Percentiles rank a stretch among this genome's conserved stretches.
Evolutionary conservation across 129 eudicot species (phyloP).

Genomic region (Tagetes patula): DNA sequence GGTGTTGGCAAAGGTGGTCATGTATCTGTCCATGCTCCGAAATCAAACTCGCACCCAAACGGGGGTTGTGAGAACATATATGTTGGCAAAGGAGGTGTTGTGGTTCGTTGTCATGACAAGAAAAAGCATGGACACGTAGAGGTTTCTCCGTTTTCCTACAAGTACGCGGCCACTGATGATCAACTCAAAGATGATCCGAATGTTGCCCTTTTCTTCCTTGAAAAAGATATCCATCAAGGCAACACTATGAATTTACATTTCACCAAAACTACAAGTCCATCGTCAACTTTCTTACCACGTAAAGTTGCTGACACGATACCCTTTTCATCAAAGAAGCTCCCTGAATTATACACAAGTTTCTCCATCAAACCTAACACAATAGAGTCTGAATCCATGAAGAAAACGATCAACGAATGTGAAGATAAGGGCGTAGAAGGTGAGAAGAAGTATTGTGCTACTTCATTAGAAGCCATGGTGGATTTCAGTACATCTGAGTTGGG

Average conservation of each 20-base stretch:
- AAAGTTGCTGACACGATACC: constrained; percentile 45
- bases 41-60: constrained; percentile 11
- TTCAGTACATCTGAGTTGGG: constrained; percentile 53
- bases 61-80: constrained; percentile 31
- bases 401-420: constrained; percentile 54
- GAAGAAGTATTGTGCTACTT: constrained; percentile 60
- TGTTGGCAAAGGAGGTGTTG: constrained; percentile 50
- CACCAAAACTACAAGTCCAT: constrained; percentile 23
- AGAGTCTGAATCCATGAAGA: constrained; percentile 46
- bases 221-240: constrained; percentile 37
- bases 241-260: constrained; percentile 45
- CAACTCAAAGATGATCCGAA: constrained; percentile 65
- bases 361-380: constrained; percentile 35
- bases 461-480: constrained; percentile 70
- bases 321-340: constrained; percentile 50
- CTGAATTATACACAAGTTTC: constrained; percentile 34
- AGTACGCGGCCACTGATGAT: constrained; percentile 49
- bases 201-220: constrained; percentile 54
- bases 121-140: constrained; percentile 37
- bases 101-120: constrained; percentile 34
- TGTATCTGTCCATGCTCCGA: constrained; percentile 30
- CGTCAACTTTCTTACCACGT: constrained; percentile 53
- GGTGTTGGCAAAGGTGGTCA: too few species aligned
- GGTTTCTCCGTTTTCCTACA: constrained; percentile 44
- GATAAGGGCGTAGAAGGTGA: constrained; percentile 48